Evolutionary conservation across 345 rosid genomes (phyloP).

Genomic region (Melaleuca quinquenervia): DNA sequence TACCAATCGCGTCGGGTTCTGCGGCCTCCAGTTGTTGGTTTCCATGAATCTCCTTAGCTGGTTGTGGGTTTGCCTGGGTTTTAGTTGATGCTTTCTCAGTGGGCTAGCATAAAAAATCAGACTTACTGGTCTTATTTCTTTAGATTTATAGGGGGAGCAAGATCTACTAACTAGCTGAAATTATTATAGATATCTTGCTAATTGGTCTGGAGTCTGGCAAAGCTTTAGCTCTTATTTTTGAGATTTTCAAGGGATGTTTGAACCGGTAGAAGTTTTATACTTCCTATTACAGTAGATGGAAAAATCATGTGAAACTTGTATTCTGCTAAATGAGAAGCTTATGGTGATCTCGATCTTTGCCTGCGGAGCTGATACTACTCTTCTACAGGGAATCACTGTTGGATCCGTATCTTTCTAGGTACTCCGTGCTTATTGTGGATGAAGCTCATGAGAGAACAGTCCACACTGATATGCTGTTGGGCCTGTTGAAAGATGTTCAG

Average conservation of each 20-base stretch:
- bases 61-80: background rate
- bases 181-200: background rate
- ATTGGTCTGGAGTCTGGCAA: background rate
- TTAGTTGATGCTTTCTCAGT: background rate
- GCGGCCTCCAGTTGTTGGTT: background rate
- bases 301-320: background rate
- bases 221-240: background rate
- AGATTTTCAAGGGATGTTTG: background rate
- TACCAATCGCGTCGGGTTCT: slow-evolving; percentile 81
- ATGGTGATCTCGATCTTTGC: background rate
- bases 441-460: slow-evolving; percentile 98
- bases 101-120: background rate
- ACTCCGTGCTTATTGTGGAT: slow-evolving; percentile 75
- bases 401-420: slow-evolving; percentile 80
- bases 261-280: background rate
- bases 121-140: background rate
- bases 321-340: background rate
- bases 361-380: background rate
- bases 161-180: background rate
- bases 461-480: slow-evolving; percentile 83
- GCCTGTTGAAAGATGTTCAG: slow-evolving; percentile 71
- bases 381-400: slow-evolving; percentile 67
- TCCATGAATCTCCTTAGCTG: background rate
- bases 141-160: background rate
- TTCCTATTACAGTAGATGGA: background rate